A percentile compares a stretch with the other conserved stretches of the same genome.
These are phyloP conservation scores for Chaetomiaceae sp. DNA, from an alignment of 2,329 filamentous ascomycete species.

Conservation along the genomic window DNA sequence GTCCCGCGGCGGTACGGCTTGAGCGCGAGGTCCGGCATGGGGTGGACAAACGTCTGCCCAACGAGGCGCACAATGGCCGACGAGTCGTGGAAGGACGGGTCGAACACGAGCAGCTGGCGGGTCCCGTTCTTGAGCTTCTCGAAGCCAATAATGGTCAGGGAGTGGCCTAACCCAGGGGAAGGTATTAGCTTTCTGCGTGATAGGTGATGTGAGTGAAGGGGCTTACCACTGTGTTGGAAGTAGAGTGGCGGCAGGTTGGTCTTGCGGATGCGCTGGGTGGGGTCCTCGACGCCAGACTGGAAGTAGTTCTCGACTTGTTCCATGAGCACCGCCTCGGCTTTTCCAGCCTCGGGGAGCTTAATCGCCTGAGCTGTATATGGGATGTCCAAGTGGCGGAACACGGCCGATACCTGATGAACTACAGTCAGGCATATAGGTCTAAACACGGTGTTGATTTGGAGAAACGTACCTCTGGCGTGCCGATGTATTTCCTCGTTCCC, in stretches of 20 bases:
- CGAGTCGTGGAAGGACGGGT: conserved; percentile 75
- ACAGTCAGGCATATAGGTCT: background rate
- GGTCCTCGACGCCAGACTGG: conserved; percentile 46
- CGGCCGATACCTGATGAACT: conserved; percentile 64
- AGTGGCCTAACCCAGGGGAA: conserved; percentile 59
- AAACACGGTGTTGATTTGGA: rapidly evolving
- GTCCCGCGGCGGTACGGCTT: conserved; percentile 69
- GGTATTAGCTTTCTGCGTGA: background rate
- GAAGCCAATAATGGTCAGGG: conserved; percentile 82
- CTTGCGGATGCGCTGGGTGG: conserved; percentile 57
- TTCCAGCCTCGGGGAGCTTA: conserved; percentile 43
- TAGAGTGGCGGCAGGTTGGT: conserved; percentile 82
- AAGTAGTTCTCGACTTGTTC: conserved; percentile 73
- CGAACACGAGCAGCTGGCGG: conserved; percentile 75
- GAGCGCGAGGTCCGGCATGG: conserved; percentile 52
- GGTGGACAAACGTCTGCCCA: conserved; percentile 41
- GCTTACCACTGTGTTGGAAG: conserved; percentile 71
- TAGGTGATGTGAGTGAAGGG: background rate
- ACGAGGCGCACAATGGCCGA: conserved; percentile 57
- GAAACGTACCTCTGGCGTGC: conserved; percentile 73
- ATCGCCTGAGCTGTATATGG: conserved; percentile 61
- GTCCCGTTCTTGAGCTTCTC: conserved; percentile 63
- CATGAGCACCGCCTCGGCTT: conserved; percentile 55
- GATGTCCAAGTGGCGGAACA: conserved; percentile 67
- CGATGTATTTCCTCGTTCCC: conserved; percentile 92